These are phyloP conservation scores for Martiniozyma asiatica DNA, from an alignment of 1,139 yeast genomes.

Conservation along the genomic window DNA sequence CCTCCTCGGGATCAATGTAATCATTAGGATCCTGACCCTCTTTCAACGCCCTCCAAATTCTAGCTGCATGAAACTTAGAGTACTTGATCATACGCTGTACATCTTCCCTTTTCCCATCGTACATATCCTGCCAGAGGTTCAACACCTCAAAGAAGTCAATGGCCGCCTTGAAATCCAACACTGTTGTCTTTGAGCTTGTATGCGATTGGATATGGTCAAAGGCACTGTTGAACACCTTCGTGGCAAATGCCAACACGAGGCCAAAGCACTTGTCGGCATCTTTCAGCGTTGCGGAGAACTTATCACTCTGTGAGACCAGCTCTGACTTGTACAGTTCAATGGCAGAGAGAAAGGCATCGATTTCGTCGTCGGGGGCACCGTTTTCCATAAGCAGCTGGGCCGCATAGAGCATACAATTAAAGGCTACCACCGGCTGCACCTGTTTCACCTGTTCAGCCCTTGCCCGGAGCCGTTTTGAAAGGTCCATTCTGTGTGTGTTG, in stretches of 20 bases:
- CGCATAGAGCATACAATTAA: constrained; percentile 50
- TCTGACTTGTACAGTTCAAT: constrained; percentile 20
- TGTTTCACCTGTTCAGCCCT: constrained; percentile 40
- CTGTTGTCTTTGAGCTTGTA: constrained; percentile 28
- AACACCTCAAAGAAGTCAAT: constrained; percentile 35
- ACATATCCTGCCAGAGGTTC: constrained; percentile 28
- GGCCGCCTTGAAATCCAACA: constrained; percentile 35
- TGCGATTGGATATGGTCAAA: constrained; percentile 32
- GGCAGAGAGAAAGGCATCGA: constrained; percentile 43
- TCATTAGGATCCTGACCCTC: constrained; percentile 43
- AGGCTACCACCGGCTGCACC: constrained; percentile 43
- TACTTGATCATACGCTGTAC: constrained; percentile 33
- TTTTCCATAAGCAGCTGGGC: constrained; percentile 52
- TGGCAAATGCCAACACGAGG: constrained; percentile 49
- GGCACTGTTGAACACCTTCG: constrained; percentile 46
- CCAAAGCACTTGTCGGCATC: constrained; percentile 48
- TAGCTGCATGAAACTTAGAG: constrained; percentile 46
- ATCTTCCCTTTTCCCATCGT: constrained; percentile 17
- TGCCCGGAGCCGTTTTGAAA: constrained; percentile 27
- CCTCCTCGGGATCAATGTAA: constrained; percentile 24
- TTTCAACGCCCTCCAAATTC: constrained; percentile 36
- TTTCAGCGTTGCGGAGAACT: constrained; percentile 35
- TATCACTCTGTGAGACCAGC: constrained; percentile 3
- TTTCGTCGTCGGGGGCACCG: constrained; percentile 48
- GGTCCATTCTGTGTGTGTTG: not conserved